Evolutionary conservation across 805 yeast genomes (phyloP), one percentile per base, ranked within the genome.

Genomic region (Lachancea sp.): DNA sequence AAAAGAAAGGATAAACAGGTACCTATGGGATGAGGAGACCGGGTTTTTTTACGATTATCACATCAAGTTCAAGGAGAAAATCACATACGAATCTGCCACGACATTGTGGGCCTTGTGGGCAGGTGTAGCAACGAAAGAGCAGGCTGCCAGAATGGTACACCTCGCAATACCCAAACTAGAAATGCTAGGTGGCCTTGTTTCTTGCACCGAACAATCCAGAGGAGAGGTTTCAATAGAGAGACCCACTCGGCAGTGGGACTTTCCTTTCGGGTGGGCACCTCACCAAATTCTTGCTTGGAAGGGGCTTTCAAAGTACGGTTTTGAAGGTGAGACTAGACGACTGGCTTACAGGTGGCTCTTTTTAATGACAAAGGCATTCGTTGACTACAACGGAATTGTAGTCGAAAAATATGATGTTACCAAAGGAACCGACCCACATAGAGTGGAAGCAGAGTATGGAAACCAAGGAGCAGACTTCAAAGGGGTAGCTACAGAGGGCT

Each of bases 221-320:
- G 95, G 96, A 33, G 77, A 73, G 20, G 67, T 86, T 31, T 78
- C 82, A 1, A 65, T 85, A 15, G 72, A 77, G 36, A 71, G 88
- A 56, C 96, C 95, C n/a, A 78, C 83, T 11, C 73, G 98, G 63
- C 99, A 91, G 67, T 91, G 99, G 99, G 99, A 91, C 63, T 93
- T 83, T 63, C 99, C 99, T 2, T 87, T 70, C 59, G 98, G 98
- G 1, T 91, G 99, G 99, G 96, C 98, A 0, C 98, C 99, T 2
- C 98, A 93, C 62, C 99, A 91, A 65, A 86, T 91, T 15, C 63
- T 91, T 44, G 91, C 95, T 1, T 91, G 99, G 99, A 77, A 76
- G 37, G 98, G 97, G 0, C 71, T 91, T 29, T 55, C 63, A 25
- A 75, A 80, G 43, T 93, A 91, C 60, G 93, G 90, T 0, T 85